These are phyloP conservation scores for Rhynchospora tenuis DNA, from an alignment of 176 grass and related monocot species.

Conservation along the genomic window DNA sequence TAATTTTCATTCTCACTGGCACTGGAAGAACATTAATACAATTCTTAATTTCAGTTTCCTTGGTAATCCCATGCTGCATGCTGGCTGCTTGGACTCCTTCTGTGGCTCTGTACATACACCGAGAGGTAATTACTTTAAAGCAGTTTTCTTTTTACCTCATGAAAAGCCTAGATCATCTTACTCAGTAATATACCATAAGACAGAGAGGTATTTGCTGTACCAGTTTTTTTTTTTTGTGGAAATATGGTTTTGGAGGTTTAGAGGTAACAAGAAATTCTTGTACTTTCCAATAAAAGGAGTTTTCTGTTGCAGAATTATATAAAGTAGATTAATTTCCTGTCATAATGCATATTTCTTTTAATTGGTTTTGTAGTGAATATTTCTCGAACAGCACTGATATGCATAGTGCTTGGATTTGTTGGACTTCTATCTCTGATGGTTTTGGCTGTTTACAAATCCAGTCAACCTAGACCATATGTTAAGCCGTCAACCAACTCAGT, in stretches of 20 bases:
- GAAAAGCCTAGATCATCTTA: neutral
- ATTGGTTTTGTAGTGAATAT: constrained; percentile 49
- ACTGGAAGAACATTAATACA: neutral
- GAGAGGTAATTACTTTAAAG: constrained; percentile 47
- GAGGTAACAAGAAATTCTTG: neutral
- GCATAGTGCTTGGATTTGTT: constrained; percentile 73
- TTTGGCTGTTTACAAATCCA: constrained; percentile 79
- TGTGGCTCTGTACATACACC: constrained; percentile 47
- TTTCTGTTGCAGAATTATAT: neutral
- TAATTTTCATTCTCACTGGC: neutral
- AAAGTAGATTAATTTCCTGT: neutral
- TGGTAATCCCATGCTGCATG: constrained; percentile 65
- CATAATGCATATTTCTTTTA: neutral
- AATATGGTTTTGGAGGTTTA: neutral
- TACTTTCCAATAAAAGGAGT: neutral
- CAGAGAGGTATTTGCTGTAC: neutral
- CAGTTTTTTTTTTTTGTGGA: neutral
- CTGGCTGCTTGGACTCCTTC: constrained; percentile 46
- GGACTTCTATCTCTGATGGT: constrained; percentile 55
- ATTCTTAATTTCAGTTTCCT: constrained; percentile 54
- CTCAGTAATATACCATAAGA: neutral
- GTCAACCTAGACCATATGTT: constrained; percentile 55
- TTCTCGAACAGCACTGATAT: constrained; percentile 59
- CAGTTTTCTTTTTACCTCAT: neutral
- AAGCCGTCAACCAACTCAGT: constrained; percentile 54